phyloP scores from a whole-genome alignment of 1,284 basidiomycete genomes.

The Wallemia mellicola region DNA sequence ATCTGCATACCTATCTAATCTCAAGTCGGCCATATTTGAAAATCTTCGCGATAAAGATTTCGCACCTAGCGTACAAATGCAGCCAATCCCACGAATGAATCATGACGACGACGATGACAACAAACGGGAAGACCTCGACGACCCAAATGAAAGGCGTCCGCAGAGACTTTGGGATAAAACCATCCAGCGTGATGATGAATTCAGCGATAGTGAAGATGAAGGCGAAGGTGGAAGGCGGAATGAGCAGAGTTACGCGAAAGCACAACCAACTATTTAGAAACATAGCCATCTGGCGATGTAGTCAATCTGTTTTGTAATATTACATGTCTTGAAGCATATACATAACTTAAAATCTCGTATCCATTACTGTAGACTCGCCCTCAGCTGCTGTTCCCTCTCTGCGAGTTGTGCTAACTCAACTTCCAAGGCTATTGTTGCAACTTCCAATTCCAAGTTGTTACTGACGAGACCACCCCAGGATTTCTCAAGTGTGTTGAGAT shows the following conservation, averaged over 20 bases:
- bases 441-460: conserved; percentile 57
- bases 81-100: conserved; percentile 12
- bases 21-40: conserved; percentile 74
- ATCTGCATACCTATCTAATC: conserved; percentile 66
- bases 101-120: neutral
- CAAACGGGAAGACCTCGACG: neutral
- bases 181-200: neutral
- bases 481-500: conserved; percentile 45
- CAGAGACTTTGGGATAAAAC: conserved; percentile 20
- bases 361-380: neutral
- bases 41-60: conserved; percentile 53
- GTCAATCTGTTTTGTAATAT: neutral
- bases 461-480: conserved; percentile 70
- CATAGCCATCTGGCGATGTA: too few relatives aligned
- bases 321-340: neutral
- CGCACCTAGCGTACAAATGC: conserved; percentile 69
- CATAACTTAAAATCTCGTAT: neutral
- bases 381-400: conserved; percentile 10
- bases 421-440: conserved; percentile 62
- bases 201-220: conserved; percentile 24
- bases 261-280: neutral
- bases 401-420: conserved; percentile 25
- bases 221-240: conserved; percentile 46
- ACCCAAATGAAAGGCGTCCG: neutral
- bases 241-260: conserved; percentile 6